phyloP scores from a whole-genome alignment of 352 stramenopile species.

The Thalassiosira ordinaria region DNA sequence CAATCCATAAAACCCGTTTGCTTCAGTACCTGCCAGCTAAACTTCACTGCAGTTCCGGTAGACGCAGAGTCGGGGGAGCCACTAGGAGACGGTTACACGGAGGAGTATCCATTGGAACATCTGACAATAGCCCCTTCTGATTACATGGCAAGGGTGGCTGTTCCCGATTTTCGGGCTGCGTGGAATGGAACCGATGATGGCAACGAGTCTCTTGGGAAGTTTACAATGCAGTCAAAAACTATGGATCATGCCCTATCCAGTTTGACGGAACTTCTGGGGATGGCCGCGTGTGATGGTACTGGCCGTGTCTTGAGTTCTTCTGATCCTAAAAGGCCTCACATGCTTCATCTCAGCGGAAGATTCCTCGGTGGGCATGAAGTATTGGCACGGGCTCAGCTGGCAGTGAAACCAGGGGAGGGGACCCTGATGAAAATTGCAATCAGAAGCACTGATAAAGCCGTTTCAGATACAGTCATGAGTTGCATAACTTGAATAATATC shows the following conservation, averaged over 20 bases:
- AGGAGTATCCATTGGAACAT: slow-evolving; percentile 99
- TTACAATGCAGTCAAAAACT: slow-evolving; percentile 96
- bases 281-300: slow-evolving; percentile 97
- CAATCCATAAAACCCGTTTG: slow-evolving; percentile 87
- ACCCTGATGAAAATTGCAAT: slow-evolving; percentile 96
- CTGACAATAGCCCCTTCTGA: slow-evolving; percentile 94
- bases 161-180: slow-evolving; percentile 94
- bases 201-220: slow-evolving; percentile 96
- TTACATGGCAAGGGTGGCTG: slow-evolving; percentile 96
- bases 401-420: slow-evolving; percentile 65
- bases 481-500: slow-evolving; percentile 88
- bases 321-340: slow-evolving; percentile 90
- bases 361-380: slow-evolving; percentile 95
- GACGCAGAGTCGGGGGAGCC: slow-evolving; percentile 93
- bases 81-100: slow-evolving; percentile 91
- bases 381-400: slow-evolving; percentile 92
- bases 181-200: slow-evolving; percentile 95
- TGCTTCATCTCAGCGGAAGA: slow-evolving; percentile 94
- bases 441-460: slow-evolving; percentile 90
- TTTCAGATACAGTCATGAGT: slow-evolving; percentile 95
- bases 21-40: slow-evolving; percentile 94
- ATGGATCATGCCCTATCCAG: slow-evolving; percentile 94
- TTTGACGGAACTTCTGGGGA: slow-evolving; percentile 96
- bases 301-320: slow-evolving; percentile 70
- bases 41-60: slow-evolving; percentile 95